These are phyloP conservation scores for Wilcoxina mikolae DNA, from an alignment of 495 filamentous ascomycete species.

Conservation along the genomic window DNA sequence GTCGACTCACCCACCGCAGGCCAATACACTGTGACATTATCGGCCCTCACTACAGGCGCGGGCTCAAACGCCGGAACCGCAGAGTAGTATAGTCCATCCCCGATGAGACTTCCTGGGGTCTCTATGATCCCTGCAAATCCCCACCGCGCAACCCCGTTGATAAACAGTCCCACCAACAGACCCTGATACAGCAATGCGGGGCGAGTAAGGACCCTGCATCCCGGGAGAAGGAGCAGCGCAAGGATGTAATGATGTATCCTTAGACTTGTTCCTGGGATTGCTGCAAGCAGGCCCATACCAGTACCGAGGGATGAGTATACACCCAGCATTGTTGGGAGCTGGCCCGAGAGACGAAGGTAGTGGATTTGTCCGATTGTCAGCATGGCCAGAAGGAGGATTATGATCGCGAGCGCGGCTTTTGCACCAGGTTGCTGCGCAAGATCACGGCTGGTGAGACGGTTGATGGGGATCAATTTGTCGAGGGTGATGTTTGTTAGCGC, in stretches of 20 bases:
- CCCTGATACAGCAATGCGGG: constrained; percentile 71
- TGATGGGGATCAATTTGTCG: constrained; percentile 60
- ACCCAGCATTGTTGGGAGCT: constrained; percentile 52
- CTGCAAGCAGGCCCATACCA: constrained; percentile 44
- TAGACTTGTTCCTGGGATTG: constrained; percentile 66
- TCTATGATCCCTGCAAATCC: constrained; percentile 85
- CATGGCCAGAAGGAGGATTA: constrained; percentile 45
- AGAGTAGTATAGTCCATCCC: constrained; percentile 53
- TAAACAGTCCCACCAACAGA: constrained; percentile 73
- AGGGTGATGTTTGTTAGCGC: constrained; percentile 74
- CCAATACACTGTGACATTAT: constrained; percentile 42
- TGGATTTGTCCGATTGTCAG: constrained; percentile 56
- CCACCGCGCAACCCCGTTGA: constrained; percentile 87
- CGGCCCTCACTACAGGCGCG: constrained; percentile 32
- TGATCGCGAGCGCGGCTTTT: constrained; percentile 49
- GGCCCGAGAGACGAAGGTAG: constrained; percentile 57
- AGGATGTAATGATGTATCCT: constrained; percentile 94
- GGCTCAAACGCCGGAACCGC: constrained; percentile 49
- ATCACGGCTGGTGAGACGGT: constrained; percentile 61
- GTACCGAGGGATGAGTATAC: constrained; percentile 51
- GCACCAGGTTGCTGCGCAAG: constrained; percentile 65
- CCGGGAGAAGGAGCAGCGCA: constrained; percentile 60
- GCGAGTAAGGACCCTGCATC: constrained; percentile 66
- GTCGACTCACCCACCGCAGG: constrained; percentile 40
- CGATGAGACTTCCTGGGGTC: constrained; percentile 54